Evolutionary conservation across 352 stramenopile genomes (phyloP).

Genomic region (Phytophthora syringae): DNA sequence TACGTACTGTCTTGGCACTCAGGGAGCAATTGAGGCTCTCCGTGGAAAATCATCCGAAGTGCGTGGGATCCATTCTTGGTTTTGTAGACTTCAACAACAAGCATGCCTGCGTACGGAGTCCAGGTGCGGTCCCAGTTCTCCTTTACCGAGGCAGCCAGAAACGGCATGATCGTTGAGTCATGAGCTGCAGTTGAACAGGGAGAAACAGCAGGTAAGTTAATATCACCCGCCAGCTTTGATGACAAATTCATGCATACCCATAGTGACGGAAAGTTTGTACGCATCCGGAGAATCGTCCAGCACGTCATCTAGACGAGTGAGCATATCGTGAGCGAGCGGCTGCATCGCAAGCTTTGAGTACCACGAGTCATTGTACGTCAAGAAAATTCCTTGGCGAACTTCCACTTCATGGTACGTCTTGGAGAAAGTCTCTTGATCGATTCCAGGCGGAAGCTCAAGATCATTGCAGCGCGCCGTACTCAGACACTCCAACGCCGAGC

Average conservation of each 20-base stretch:
- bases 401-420: constrained; percentile 84
- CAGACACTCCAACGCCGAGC: constrained; percentile 80
- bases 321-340: constrained; percentile 76
- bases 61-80: constrained; percentile 60
- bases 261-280: constrained; percentile 75
- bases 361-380: constrained; percentile 83
- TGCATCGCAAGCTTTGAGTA: constrained; percentile 88
- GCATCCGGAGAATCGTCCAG: constrained; percentile 46
- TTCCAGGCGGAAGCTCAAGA: constrained; percentile 58
- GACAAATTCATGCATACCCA: constrained; percentile 54
- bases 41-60: constrained; percentile 78
- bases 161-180: constrained; percentile 89
- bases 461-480: constrained; percentile 85
- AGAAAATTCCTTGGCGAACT: constrained; percentile 60
- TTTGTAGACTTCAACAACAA: constrained; percentile 86
- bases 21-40: constrained; percentile 69
- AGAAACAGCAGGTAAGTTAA: not conserved
- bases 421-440: constrained; percentile 79
- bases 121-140: constrained; percentile 84
- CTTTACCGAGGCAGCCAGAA: constrained; percentile 72
- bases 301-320: constrained; percentile 59
- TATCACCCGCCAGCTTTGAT: not conserved
- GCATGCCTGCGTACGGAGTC: constrained; percentile 84
- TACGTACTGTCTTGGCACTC: constrained; percentile 74
- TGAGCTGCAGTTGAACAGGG: constrained; percentile 38